These are phyloP conservation scores for Spiraea crenata DNA, from an alignment of 331 rosid species.

Conservation along the genomic window DNA sequence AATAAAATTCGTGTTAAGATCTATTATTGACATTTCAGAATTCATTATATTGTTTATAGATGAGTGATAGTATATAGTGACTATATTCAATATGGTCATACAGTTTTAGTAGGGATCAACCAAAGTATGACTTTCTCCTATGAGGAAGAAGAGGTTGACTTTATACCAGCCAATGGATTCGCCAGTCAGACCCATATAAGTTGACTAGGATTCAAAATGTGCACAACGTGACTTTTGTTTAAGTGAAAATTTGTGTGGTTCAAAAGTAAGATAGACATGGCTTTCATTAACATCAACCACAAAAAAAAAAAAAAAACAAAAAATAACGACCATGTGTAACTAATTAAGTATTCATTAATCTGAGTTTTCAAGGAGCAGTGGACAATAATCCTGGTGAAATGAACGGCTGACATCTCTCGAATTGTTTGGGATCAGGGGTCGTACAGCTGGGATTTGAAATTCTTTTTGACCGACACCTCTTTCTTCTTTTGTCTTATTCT, in stretches of 20 bases:
- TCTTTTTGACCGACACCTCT: not conserved
- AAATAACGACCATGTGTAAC: not conserved
- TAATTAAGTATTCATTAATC: not conserved
- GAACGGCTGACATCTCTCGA: not conserved
- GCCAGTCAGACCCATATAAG: not conserved
- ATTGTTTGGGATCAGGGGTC: conserved; percentile 5
- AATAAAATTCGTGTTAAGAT: no score
- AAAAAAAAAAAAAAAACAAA: no score
- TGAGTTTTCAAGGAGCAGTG: not conserved
- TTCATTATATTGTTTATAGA: no score
- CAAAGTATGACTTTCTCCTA: not conserved
- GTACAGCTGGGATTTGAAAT: conserved; percentile 14
- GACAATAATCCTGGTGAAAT: not conserved
- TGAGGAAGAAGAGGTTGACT: not conserved
- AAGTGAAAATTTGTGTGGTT: not conserved
- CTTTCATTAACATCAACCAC: conserved; percentile 5
- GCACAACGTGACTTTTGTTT: conserved; percentile 9
- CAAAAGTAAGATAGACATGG: not conserved
- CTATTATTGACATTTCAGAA: no score
- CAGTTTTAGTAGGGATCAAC: not conserved
- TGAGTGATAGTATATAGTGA: no score
- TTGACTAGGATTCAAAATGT: not conserved
- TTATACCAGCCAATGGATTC: not conserved
- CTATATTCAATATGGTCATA: not conserved
- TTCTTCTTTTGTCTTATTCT: not conserved